Evolutionary conservation across 2,329 filamentous ascomycete species (phyloP).

Genomic region (Daldinia sp.): DNA sequence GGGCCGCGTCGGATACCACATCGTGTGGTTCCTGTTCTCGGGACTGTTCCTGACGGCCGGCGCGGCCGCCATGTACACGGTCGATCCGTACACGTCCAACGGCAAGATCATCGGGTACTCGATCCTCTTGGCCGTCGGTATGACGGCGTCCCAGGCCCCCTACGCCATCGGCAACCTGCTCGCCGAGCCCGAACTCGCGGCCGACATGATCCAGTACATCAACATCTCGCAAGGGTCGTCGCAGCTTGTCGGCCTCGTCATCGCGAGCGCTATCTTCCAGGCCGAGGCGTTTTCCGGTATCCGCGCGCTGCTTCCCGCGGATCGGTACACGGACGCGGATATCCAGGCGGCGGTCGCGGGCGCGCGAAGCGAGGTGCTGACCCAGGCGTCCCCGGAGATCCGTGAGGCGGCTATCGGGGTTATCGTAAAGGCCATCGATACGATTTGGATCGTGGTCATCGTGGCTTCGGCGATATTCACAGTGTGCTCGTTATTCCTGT

Average conservation of each 20-base stretch:
- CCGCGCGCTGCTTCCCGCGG: constrained; percentile 10
- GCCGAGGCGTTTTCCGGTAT: constrained; percentile 27
- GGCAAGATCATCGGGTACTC: constrained; percentile 37
- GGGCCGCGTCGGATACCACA: constrained; percentile 23
- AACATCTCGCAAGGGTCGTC: constrained; percentile 37
- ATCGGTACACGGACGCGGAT: constrained; percentile 28
- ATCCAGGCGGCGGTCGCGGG: constrained; percentile 40
- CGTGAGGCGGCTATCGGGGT: constrained; percentile 23
- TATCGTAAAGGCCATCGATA: constrained; percentile 31
- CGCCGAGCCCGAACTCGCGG: constrained; percentile 11
- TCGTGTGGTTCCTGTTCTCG: constrained; percentile 28
- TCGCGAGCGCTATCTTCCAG: constrained; percentile 39
- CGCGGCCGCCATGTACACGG: constrained; percentile 31
- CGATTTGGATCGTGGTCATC: constrained; percentile 31
- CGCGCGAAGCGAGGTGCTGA: constrained; percentile 32
- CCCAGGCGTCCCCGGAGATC: constrained; percentile 26
- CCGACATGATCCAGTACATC: constrained; percentile 38
- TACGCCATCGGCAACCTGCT: constrained; percentile 31
- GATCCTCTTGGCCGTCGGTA: constrained; percentile 33
- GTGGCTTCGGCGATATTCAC: constrained; percentile 23
- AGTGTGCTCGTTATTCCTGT: constrained; percentile 25
- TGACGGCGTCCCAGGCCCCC: constrained; percentile 29
- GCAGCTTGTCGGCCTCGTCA: constrained; percentile 35
- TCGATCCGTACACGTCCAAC: constrained; percentile 18
- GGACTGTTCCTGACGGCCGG: constrained; percentile 28